phyloP scores from a whole-genome alignment of 140 eudicot species.

The Erigeron philadelphicus region DNA sequence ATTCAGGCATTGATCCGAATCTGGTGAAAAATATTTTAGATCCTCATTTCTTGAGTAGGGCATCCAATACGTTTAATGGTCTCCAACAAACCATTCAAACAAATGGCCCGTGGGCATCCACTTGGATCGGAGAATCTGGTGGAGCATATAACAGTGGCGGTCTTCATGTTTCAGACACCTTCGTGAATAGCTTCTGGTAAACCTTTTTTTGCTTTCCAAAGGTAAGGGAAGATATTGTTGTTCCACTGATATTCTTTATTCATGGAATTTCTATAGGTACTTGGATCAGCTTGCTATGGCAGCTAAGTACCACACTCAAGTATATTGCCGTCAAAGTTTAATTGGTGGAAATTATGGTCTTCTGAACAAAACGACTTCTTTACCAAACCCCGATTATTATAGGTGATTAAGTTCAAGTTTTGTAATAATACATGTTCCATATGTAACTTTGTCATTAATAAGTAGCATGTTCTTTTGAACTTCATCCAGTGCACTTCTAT shows the following conservation, averaged over 20 bases:
- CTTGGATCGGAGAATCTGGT: conserved; percentile 97
- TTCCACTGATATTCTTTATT: background rate
- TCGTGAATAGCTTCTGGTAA: conserved; percentile 87
- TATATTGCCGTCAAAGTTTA: conserved; percentile 82
- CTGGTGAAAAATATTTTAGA: conserved; percentile 59
- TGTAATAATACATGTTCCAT: background rate
- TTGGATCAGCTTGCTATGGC: conserved; percentile 93
- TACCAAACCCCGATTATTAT: conserved; percentile 89
- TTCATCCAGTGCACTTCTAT: conserved; percentile 62
- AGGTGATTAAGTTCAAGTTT: conserved; percentile 34
- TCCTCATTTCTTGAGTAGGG: conserved; percentile 56
- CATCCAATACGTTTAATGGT: conserved; percentile 43
- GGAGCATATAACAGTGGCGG: conserved; percentile 96
- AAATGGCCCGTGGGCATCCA: conserved; percentile 84
- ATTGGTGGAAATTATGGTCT: conserved; percentile 95
- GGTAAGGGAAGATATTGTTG: background rate
- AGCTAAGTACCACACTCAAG: conserved; percentile 67
- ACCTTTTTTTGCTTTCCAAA: conserved; percentile 1
- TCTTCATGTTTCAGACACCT: conserved; percentile 63
- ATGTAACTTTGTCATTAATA: background rate
- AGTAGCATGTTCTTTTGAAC: conserved; percentile 17
- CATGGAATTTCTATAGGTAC: conserved; percentile 48
- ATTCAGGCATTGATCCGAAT: conserved; percentile 71
- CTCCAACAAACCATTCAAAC: conserved; percentile 40
- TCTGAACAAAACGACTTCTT: conserved; percentile 58